Conservation (phyloP, 495 filamentous ascomycete genomes). For the Coniosporium apollinis region DNA sequence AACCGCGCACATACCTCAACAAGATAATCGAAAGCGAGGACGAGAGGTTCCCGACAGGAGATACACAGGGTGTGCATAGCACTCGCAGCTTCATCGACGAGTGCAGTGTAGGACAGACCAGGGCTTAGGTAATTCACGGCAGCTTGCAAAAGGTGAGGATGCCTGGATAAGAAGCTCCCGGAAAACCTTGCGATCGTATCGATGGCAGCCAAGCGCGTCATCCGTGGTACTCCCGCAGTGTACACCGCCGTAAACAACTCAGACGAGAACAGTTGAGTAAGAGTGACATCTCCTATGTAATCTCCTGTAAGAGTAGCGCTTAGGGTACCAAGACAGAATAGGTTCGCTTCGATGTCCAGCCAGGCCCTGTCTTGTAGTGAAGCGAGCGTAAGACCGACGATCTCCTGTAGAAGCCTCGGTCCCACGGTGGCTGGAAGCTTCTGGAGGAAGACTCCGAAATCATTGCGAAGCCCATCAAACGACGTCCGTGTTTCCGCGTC, state of each 20-base stretch:
- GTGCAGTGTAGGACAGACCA: constrained; percentile 45
- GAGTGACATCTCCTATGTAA: constrained; percentile 41
- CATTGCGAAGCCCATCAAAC: constrained; percentile 63
- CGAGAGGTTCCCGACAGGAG: constrained; percentile 56
- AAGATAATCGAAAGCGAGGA: constrained; percentile 55
- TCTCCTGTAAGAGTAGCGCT: constrained; percentile 59
- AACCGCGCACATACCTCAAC: constrained; percentile 60
- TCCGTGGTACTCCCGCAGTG: constrained; percentile 42
- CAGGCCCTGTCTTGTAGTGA: constrained; percentile 45
- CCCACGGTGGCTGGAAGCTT: constrained; percentile 58
- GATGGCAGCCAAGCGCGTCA: constrained; percentile 62
- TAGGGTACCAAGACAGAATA: constrained; percentile 63
- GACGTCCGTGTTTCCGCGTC: constrained; percentile 50
- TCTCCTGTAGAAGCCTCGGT: constrained; percentile 46
- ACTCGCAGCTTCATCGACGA: constrained; percentile 56
- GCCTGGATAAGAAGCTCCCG: constrained; percentile 64
- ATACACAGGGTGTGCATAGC: constrained; percentile 69
- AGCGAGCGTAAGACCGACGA: constrained; percentile 45
- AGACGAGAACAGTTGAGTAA: constrained; percentile 54
- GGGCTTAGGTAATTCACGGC: constrained; percentile 71
- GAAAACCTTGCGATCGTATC: constrained; percentile 63
- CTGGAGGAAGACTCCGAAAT: constrained; percentile 67
- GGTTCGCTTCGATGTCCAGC: constrained; percentile 61
- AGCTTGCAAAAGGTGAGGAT: constrained; percentile 50
- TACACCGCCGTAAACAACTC: constrained; percentile 43